These are phyloP conservation scores for Neurospora terricola DNA, from an alignment of 495 filamentous ascomycete species.

Conservation along the genomic window DNA sequence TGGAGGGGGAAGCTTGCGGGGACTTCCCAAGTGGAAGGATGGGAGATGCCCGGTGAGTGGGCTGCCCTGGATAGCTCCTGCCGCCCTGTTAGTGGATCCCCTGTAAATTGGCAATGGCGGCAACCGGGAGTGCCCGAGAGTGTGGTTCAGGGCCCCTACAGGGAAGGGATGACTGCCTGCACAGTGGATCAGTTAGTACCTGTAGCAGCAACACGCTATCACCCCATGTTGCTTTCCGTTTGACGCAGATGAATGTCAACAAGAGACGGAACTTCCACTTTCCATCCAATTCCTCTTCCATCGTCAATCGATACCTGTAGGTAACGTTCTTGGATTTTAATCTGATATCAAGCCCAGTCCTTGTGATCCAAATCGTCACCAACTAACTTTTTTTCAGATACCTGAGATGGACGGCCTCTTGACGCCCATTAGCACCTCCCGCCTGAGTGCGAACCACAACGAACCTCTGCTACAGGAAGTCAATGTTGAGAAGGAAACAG, in stretches of 20 bases:
- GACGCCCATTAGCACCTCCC: conserved; percentile 33
- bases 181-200: background rate
- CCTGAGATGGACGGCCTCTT: conserved; percentile 39
- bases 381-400: background rate
- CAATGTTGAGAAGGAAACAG: conserved; percentile 7
- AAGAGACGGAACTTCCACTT: background rate
- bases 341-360: background rate
- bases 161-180: background rate
- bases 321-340: background rate
- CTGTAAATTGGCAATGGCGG: background rate
- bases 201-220: background rate
- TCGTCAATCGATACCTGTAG: background rate
- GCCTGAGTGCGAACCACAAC: background rate
- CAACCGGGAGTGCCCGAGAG: background rate
- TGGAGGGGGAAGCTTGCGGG: background rate
- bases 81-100: background rate
- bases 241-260: background rate
- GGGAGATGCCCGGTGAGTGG: background rate
- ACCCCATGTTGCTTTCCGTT: background rate
- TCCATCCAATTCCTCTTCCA: background rate
- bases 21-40: background rate
- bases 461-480: conserved; percentile 10
- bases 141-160: background rate
- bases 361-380: background rate
- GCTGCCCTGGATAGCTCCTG: background rate